Evolutionary conservation across 1,284 basidiomycete genomes (phyloP), one percentile per base, ranked within the genome.

Genomic region (Puccinia triticina): DNA sequence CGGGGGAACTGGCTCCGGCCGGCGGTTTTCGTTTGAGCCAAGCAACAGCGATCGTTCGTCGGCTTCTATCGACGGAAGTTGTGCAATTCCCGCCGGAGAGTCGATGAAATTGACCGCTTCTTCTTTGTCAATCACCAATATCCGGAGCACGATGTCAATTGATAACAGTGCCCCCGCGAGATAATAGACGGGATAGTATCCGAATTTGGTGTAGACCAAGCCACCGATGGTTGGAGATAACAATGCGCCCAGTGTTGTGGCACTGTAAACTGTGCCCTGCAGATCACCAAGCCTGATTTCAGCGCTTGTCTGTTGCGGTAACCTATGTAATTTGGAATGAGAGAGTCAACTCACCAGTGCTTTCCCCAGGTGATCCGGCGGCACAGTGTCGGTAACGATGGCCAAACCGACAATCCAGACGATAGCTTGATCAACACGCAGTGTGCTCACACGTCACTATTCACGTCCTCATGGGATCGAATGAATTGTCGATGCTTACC

Each of bases 351-450:
- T 67, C 26, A 74, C 80, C 21, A 82, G 46, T 18, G 72, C 80
- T 74, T 64, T 43, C 55, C 80, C 80, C 26, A 82, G 46, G 21
- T 82, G 69, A 53, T 75, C 43, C 21, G 37, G n/a, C 16, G 26
- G 46, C n/a, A 75, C 72, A 11, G 72, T 75, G 67, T 82, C 80
- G 23, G 43, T 74, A 46, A 82, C 72, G n/a, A 82, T 64, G n/a
- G 80, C 57, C 29, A 82, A 69, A 34, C 80, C 80, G 21, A 82
- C 80, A 43, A 55, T 75, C 80, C 80, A 82, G 23, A 82, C 80
- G 50, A 82, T 75, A n/a, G 80, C 80, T 82, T 43, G 46, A 53
- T 74, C 12, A 2, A 46, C 55, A 69, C 14, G 29, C 29, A 50
- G n/a, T 50, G 21, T n/a, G n/a, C n/a, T n/a, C 2, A 50, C 10